Base-by-base conservation (phyloP, 306 rosid genomes). In the Myrica gale region DNA sequence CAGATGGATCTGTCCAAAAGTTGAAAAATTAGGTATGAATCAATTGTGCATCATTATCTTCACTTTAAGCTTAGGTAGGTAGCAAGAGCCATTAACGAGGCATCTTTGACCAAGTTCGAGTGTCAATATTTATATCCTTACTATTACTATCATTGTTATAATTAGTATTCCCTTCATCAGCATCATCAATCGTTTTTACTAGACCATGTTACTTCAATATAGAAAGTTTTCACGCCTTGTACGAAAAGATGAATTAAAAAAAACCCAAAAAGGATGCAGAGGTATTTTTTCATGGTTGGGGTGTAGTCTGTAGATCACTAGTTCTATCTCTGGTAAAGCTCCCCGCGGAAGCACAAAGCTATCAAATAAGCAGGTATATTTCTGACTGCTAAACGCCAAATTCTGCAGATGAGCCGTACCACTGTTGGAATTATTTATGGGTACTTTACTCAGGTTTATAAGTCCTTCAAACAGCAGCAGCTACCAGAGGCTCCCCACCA, bases 11-110 rank as follows among this genome's bases (percentile, higher is more conserved):
- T 17, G 70, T 66, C 46, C 39, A n/a, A 41, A 42, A 66, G 70
- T 41, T n/a, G 51, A n/a, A n/a, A 66, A n/a, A 65, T 65, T 65
- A 65, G 70, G 70, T 65, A 65, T 65, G 16, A 65, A 66, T 41
- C 51, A 66, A 65, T 42, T 66, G 21, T 19, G 50, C 50, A 17
- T 66, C 51, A 66, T 66, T 66, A 66, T 66, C 70, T 4, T 42
- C 50, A 42, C 70, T 66, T 66, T 66, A 66, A 42, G 26, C 50
- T 41, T 8, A 65, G 50, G 70, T 42, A 42, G 70, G 50, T 17
- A 42, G 70, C 32, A 7, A 32, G 12, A 65, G 10, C 70, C 16
- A 65, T 42, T 13, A 65, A 42, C 7, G 17, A 41, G 13, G 50
- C 70, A 42, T 8, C 50, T 65, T 42, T 65, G 70, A 65, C 20